Evolutionary conservation across 23 red algal genomes (phyloP).

Genomic region (Gracilaria caudata): DNA sequence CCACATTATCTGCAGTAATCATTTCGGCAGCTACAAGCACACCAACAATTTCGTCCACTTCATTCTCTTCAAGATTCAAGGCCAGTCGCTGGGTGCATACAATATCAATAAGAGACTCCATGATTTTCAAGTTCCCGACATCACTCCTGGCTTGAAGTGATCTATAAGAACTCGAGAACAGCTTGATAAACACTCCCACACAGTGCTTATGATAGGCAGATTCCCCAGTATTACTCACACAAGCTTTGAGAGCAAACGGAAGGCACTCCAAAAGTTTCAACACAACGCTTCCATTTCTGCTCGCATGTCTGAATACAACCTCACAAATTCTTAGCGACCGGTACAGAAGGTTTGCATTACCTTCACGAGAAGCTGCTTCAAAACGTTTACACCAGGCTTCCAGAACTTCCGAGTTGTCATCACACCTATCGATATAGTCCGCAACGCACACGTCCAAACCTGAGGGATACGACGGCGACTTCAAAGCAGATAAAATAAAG

Average conservation of each 20-base stretch:
- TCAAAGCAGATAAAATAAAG: slow-evolving; percentile 8
- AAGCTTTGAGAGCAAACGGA: slow-evolving; percentile 5
- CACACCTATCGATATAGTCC: background rate
- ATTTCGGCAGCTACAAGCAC: slow-evolving; percentile 3
- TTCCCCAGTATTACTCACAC: background rate
- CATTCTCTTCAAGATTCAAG: background rate
- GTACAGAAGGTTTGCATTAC: background rate
- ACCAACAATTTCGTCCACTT: slow-evolving; percentile 22
- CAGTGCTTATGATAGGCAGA: background rate
- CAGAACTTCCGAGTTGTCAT: slow-evolving; percentile 4
- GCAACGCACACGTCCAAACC: slow-evolving; percentile 4
- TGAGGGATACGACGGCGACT: background rate
- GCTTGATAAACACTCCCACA: background rate
- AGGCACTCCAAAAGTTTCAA: background rate
- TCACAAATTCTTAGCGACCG: slow-evolving; percentile 14
- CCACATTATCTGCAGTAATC: slow-evolving; percentile 2
- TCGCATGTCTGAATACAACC: background rate
- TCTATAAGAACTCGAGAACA: slow-evolving; percentile 19
- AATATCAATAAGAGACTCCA: background rate
- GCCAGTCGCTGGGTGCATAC: background rate
- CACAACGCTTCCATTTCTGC: background rate
- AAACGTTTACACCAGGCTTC: slow-evolving; percentile 2
- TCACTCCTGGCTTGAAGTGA: background rate
- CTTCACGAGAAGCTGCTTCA: slow-evolving; percentile 15
- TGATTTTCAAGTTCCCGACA: background rate